phyloP scores from a whole-genome alignment of 805 yeast species.

The Wickerhamia fluorescens region DNA sequence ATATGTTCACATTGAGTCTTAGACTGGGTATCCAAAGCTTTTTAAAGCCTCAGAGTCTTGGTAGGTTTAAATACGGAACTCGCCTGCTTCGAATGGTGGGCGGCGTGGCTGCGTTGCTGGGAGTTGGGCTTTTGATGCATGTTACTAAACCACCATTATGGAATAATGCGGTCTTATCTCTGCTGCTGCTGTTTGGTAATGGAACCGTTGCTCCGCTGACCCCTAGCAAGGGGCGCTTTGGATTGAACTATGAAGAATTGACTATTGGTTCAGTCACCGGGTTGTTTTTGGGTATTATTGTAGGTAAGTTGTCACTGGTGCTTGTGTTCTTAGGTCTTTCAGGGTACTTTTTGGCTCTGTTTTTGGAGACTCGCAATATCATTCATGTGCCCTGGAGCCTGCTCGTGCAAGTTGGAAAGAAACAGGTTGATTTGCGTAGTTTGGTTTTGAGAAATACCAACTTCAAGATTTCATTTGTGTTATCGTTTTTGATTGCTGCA shows the following conservation, averaged over 20 bases:
- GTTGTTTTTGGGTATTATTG: slow-evolving; percentile 47
- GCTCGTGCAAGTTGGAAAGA: slow-evolving; percentile 24
- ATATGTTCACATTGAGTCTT: too few species aligned
- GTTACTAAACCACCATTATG: too few species aligned
- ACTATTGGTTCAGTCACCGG: slow-evolving; percentile 61
- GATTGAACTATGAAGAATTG: slow-evolving; percentile 55
- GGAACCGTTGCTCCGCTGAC: too few species aligned
- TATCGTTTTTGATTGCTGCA: slow-evolving; percentile 54
- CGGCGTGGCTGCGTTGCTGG: too few species aligned
- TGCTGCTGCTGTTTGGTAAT: too few species aligned
- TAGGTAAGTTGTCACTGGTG: slow-evolving; percentile 53
- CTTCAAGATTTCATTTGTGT: slow-evolving; percentile 50
- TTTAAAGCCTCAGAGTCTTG: too few species aligned
- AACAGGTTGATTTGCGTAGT: slow-evolving; percentile 38
- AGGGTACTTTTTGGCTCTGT: slow-evolving; percentile 37
- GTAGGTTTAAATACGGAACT: too few species aligned
- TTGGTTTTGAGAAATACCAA: slow-evolving; percentile 54
- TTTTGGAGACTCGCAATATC: slow-evolving; percentile 49
- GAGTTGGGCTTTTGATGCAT: too few species aligned
- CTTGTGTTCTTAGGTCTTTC: slow-evolving; percentile 46
- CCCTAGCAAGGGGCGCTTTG: slow-evolving; percentile 17
- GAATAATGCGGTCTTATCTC: too few species aligned
- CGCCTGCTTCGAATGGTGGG: too few species aligned
- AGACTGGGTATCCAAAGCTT: too few species aligned
- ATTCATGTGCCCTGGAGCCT: slow-evolving; percentile 40